Percentiles rank a stretch among this genome's conserved stretches.
Evolutionary conservation across 2,329 filamentous ascomycete species (phyloP).

Genomic region (Phialophora chinensis): DNA sequence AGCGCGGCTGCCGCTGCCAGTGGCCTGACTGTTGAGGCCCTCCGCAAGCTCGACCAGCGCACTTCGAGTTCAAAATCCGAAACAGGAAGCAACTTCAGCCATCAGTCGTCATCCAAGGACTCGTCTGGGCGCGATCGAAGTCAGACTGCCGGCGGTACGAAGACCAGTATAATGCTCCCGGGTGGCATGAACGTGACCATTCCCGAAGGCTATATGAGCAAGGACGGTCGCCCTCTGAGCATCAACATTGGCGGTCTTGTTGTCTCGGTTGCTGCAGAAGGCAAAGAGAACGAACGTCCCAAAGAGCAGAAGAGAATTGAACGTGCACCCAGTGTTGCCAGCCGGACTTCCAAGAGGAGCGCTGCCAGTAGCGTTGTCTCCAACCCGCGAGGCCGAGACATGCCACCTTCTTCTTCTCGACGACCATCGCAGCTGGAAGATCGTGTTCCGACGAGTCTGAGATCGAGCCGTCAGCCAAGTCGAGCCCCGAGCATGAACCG

Average conservation of each 20-base stretch:
- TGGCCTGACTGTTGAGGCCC: conserved; percentile 36
- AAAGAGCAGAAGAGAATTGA: conserved; percentile 35
- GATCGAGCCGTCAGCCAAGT: conserved; percentile 31
- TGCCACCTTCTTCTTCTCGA: conserved; percentile 18
- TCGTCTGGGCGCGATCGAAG: conserved; percentile 36
- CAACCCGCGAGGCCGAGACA: conserved; percentile 19
- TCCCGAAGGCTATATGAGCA: conserved; percentile 29
- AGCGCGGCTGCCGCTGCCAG: conserved; percentile 20
- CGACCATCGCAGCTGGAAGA: conserved; percentile 33
- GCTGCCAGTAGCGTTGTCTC: conserved; percentile 30
- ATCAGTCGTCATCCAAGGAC: conserved; percentile 39
- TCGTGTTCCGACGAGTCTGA: conserved; percentile 17
- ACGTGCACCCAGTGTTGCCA: conserved; percentile 32
- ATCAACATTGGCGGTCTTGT: conserved; percentile 29
- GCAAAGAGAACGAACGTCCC: conserved; percentile 21
- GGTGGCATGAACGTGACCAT: conserved; percentile 33
- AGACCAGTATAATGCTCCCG: conserved; percentile 31
- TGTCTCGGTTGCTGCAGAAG: conserved; percentile 26
- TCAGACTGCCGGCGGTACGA: conserved; percentile 26
- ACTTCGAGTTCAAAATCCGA: conserved; percentile 35
- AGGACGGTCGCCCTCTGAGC: conserved; percentile 34
- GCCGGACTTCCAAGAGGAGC: conserved; percentile 30
- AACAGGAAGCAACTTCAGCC: conserved; percentile 38
- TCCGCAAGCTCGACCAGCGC: conserved; percentile 33
- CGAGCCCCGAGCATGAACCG: conserved; percentile 29